A percentile compares a stretch with the other conserved stretches of the same genome.
Conservation (phyloP, 2,329 filamentous ascomycete species). For the Amesomyces nigricolor region DNA sequence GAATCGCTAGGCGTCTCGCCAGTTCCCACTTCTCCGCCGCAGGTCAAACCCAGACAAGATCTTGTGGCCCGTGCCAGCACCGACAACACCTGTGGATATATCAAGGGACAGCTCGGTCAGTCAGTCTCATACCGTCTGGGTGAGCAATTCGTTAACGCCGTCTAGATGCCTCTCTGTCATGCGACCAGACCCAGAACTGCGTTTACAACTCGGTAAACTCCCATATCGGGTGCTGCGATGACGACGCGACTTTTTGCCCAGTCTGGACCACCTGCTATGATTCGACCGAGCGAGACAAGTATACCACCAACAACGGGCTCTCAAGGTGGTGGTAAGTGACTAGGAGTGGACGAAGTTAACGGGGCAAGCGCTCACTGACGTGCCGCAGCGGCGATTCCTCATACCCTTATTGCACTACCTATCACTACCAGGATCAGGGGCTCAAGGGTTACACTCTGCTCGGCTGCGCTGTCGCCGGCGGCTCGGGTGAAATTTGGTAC, state of each 20-base stretch:
- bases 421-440: constrained; percentile 26
- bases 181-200: constrained; percentile 26
- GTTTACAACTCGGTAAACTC: constrained; percentile 28
- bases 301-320: constrained; percentile 25
- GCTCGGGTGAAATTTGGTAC: constrained; percentile 23
- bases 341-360: not conserved
- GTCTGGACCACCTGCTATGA: constrained; percentile 30
- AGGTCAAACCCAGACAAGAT: not conserved
- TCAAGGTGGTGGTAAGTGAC: constrained; percentile 32
- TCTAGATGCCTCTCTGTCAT: constrained; percentile 28
- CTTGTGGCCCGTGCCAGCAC: constrained; percentile 24
- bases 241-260: constrained; percentile 22
- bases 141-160: not conserved
- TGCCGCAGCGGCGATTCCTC: constrained; percentile 20
- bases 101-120: constrained; percentile 22
- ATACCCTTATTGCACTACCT: constrained; percentile 30
- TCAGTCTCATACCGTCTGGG: not conserved
- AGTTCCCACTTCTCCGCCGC: constrained; percentile 20
- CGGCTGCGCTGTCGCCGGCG: constrained; percentile 27
- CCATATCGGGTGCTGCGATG: constrained; percentile 32
- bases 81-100: constrained; percentile 32
- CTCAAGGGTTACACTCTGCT: constrained; percentile 30
- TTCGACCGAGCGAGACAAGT: constrained; percentile 22
- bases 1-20: constrained; percentile 21
- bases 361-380: not conserved